These are phyloP conservation scores for baker's yeast (Saccharomyces cerevisiae) DNA, from an alignment of 805 yeast genomes.

Conservation along the genomic window DNA sequence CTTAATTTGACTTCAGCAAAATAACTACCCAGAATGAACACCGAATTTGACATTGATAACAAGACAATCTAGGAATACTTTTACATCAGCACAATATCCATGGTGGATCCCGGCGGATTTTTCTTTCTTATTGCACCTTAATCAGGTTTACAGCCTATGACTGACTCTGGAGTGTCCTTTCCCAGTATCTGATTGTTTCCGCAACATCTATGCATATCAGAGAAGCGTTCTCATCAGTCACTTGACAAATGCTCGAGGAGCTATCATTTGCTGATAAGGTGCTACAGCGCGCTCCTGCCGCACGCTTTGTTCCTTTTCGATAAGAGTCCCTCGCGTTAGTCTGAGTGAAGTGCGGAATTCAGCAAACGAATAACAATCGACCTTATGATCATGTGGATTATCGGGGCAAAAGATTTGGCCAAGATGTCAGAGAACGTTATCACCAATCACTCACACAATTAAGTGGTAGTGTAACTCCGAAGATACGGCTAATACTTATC, in stretches of 20 bases:
- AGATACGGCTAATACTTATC: neutral
- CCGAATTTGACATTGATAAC: neutral
- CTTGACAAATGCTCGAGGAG: neutral
- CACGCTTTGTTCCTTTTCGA: neutral
- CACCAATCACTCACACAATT: neutral
- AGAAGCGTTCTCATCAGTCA: neutral
- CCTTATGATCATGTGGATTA: neutral
- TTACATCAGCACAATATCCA: neutral
- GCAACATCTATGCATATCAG: neutral
- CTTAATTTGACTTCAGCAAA: neutral
- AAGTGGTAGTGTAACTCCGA: neutral
- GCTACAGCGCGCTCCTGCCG: neutral
- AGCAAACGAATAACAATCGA: neutral
- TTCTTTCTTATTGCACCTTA: neutral
- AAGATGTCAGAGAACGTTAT: neutral
- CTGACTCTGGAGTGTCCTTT: neutral
- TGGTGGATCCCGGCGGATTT: neutral
- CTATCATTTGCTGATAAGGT: neutral
- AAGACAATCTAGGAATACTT: neutral
- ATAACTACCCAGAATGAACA: neutral
- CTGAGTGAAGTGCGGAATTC: neutral
- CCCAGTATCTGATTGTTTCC: neutral
- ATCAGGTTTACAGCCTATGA: neutral
- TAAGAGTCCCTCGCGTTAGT: neutral
- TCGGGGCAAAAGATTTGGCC: neutral